Evolutionary conservation across 2,329 filamentous ascomycete species (phyloP).

Genomic region (Aspergillus neotritici): DNA sequence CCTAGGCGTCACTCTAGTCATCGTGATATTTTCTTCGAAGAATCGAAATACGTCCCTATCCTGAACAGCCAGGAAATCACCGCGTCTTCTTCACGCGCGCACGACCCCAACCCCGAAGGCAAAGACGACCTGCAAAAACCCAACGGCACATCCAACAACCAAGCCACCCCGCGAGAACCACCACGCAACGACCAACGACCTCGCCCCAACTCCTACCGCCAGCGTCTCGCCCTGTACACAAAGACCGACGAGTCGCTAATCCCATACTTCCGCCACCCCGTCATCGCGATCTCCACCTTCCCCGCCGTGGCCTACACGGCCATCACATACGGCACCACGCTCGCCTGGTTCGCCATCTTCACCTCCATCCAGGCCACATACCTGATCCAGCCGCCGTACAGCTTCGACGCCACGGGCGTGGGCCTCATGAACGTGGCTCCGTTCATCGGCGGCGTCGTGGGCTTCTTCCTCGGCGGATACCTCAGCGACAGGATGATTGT

Average conservation of each 20-base stretch:
- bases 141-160: no score
- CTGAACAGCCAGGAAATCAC: no score
- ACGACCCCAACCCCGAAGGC: no score
- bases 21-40: conserved; percentile 45
- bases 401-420: conserved; percentile 34
- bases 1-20: conserved; percentile 33
- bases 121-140: no score
- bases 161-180: no score
- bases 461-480: conserved; percentile 28
- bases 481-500: conserved; percentile 36
- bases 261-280: conserved; percentile 26
- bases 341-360: conserved; percentile 37
- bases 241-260: conserved; percentile 10
- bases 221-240: conserved; percentile 37
- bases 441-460: conserved; percentile 38
- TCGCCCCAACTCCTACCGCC: conserved; percentile 28
- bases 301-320: conserved; percentile 49
- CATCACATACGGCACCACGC: conserved; percentile 35
- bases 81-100: no score
- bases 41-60: conserved; percentile 25
- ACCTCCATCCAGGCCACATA: conserved; percentile 32
- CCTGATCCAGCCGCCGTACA: conserved; percentile 37
- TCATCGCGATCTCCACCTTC: conserved; percentile 28
- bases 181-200: no score
- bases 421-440: conserved; percentile 37